Evolutionary conservation across 1,139 yeast genomes (phyloP), one percentile per base, ranked within the genome.

Genomic region (Sugiyamaella xylanicola): DNA sequence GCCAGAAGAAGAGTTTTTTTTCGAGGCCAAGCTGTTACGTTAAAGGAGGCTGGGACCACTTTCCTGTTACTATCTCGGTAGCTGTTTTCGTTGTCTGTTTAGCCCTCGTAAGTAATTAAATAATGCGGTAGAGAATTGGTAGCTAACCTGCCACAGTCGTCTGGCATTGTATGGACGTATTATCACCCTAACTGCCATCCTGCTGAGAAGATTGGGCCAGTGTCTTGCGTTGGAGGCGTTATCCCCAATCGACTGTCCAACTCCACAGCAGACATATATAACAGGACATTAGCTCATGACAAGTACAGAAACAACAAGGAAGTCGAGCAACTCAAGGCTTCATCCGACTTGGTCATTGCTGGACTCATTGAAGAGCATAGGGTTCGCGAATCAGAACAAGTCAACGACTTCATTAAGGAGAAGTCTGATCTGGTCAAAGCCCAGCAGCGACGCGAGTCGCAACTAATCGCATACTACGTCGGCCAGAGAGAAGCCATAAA

Each of bases 371-470:
- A 45, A 19, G 27, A 45, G 25, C 49, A 45, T 29, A 9, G 29
- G 25, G 29, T 45, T 11, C 11, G 49, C 17, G 49, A 45, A 19
- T 27, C 49, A 13, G 49, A 45, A 16, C 25, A 45, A 16, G 49
- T 17, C 29, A 45, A 45, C 39, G 49, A 45, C 41, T 45, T 45
- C 32, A 17, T 32, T 4, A 32, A 32, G 29, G 49, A 45, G 21
- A 15, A 39, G 7, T 45, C 49, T 2, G 19, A 29, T 45, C 37
- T 45, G 4, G 35, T 45, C 25, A 45, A 45, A 35, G 49, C 41
- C 13, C 49, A 45, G 25, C 49, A 45, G 15, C n/a, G 49, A 32
- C 37, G 49, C 19, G 49, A 45, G 20, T 45, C 49, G 2, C 49
- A 32, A 9, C 19, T 45, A 29, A 21, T 45, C 16, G 49, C 49